Conservation (phyloP, 495 filamentous ascomycete genomes). For the Penicillium turbatum region DNA sequence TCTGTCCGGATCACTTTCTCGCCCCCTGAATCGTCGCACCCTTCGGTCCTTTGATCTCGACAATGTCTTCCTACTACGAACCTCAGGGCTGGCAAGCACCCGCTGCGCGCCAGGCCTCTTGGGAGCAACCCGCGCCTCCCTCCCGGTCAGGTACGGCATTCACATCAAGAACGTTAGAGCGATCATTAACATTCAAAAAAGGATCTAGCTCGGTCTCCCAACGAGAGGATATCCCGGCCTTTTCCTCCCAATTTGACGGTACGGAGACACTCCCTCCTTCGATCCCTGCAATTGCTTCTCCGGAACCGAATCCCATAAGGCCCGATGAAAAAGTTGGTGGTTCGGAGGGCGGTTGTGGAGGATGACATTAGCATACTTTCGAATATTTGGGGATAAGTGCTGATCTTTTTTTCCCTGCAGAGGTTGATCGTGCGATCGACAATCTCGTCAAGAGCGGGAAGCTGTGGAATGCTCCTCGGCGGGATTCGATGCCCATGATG, state of each 20-base stretch:
- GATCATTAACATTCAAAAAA: conserved; percentile 37
- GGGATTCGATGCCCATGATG: conserved; percentile 80
- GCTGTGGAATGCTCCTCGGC: conserved; percentile 74
- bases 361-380: not conserved
- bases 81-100: conserved; percentile 73
- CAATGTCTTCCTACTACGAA: conserved; percentile 86
- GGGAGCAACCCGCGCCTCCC: conserved; percentile 82
- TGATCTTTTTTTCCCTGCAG: conserved; percentile 46
- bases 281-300: not conserved
- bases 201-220: conserved; percentile 75
- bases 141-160: conserved; percentile 71
- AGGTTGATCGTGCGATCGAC: conserved; percentile 93
- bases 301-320: not conserved
- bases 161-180: conserved; percentile 10
- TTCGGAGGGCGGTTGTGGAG: not conserved
- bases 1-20: conserved; percentile 31
- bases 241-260: conserved; percentile 91
- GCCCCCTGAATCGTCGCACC: conserved; percentile 26
- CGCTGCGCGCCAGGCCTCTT: conserved; percentile 60
- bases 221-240: conserved; percentile 74
- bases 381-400: not conserved
- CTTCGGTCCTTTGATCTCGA: conserved; percentile 21
- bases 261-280: conserved; percentile 30
- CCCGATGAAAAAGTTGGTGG: not conserved
- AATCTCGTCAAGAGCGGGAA: conserved; percentile 96